Conservation (phyloP, 805 yeast genomes). For the Lachancea cidri region DNA sequence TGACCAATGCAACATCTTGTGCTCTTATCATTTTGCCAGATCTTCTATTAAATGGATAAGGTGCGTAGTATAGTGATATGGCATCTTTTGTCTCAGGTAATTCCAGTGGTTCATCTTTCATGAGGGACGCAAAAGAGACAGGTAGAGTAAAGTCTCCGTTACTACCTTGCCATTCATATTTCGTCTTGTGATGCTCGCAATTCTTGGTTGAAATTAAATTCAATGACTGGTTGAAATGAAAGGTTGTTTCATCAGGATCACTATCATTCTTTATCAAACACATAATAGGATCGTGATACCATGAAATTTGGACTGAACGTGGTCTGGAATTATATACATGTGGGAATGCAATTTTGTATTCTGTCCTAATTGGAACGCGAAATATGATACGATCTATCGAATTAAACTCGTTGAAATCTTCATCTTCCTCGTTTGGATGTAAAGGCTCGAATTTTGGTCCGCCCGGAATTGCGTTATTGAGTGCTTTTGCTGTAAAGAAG, state of each 20-base stretch:
- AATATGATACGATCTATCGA: slow-evolving; percentile 82
- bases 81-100: slow-evolving; percentile 52
- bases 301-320: slow-evolving; percentile 52
- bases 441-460: slow-evolving; percentile 95
- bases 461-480: slow-evolving; percentile 83
- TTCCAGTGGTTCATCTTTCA: slow-evolving; percentile 41
- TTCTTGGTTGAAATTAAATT: slow-evolving; percentile 47
- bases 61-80: slow-evolving; percentile 68
- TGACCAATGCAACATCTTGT: slow-evolving; percentile 81
- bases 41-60: slow-evolving; percentile 76
- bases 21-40: slow-evolving; percentile 73
- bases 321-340: slow-evolving; percentile 76
- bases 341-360: slow-evolving; percentile 83
- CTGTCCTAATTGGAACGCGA: slow-evolving; percentile 71
- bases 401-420: slow-evolving; percentile 86
- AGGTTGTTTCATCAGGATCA: slow-evolving; percentile 50
- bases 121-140: slow-evolving; percentile 44
- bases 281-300: slow-evolving; percentile 62
- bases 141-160: slow-evolving; percentile 40
- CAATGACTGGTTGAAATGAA: slow-evolving; percentile 46
- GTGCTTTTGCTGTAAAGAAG: slow-evolving; percentile 85
- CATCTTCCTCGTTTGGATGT: slow-evolving; percentile 59
- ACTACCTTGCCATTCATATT: slow-evolving; percentile 31
- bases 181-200: slow-evolving; percentile 12
- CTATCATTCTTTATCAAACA: slow-evolving; percentile 42